Conservation (phyloP, 768 basidiomycete species). For the Boletus rufocinnamomeus region DNA sequence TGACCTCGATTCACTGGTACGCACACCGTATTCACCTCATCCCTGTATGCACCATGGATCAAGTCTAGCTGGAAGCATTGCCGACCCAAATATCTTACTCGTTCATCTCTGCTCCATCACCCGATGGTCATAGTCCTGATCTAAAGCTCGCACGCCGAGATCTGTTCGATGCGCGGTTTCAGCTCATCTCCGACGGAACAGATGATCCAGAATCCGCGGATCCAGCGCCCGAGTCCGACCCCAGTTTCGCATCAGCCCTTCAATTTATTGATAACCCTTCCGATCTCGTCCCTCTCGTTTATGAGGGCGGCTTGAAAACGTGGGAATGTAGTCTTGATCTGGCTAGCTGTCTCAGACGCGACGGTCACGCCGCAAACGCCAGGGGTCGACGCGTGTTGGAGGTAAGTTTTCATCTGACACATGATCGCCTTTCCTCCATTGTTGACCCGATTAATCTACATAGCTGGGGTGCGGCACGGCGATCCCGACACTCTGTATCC, state of each 20-base stretch:
- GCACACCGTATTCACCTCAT: slow-evolving; percentile 13
- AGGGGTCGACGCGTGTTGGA: slow-evolving; percentile 67
- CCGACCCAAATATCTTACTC: slow-evolving; percentile 83
- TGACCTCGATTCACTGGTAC: slow-evolving; percentile 34
- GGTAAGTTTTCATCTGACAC: slow-evolving; percentile 41
- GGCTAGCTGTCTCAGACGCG: slow-evolving; percentile 58
- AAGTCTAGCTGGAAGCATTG: slow-evolving; percentile 61
- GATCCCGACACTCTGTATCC: slow-evolving; percentile 75
- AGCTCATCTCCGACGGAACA: slow-evolving; percentile 67
- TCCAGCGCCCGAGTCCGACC: slow-evolving; percentile 13
- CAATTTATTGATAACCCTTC: slow-evolving; percentile 79
- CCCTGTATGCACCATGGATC: slow-evolving; percentile 3
- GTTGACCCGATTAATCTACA: background rate
- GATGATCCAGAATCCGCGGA: slow-evolving; percentile 33
- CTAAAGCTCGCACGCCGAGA: slow-evolving; percentile 71
- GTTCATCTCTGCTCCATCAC: slow-evolving; percentile 55
- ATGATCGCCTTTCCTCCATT: background rate
- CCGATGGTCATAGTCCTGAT: slow-evolving; percentile 26
- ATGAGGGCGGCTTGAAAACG: slow-evolving; percentile 96
- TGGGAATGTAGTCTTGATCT: slow-evolving; percentile 97
- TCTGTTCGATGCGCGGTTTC: slow-evolving; percentile 95
- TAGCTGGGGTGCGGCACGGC: slow-evolving; percentile 95
- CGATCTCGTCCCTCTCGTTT: slow-evolving; percentile 88
- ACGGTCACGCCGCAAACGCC: slow-evolving; percentile 28
- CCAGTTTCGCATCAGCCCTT: slow-evolving; percentile 39